Evolutionary conservation across 1,139 yeast genomes (phyloP).

Genomic region (Arxiozyma heterogenica): DNA sequence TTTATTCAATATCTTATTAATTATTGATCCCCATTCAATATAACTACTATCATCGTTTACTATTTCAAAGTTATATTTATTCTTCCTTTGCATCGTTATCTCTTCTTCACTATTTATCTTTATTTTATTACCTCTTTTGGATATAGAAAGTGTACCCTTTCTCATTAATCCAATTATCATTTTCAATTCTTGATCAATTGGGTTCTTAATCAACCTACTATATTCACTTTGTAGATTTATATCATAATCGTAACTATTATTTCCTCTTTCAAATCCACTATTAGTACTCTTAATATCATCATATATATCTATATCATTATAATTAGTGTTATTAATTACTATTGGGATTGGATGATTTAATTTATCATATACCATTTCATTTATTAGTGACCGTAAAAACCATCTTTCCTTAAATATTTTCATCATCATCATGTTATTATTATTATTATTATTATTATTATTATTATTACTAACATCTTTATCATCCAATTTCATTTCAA

Average conservation of each 20-base stretch:
- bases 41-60: neutral
- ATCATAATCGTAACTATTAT: no score
- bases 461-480: conserved; percentile 1
- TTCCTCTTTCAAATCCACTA: no score
- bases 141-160: neutral
- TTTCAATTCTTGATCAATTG: neutral
- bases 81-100: no score
- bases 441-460: neutral
- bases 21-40: neutral
- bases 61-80: neutral
- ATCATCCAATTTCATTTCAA: conserved; percentile 12
- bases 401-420: neutral
- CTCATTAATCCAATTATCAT: neutral
- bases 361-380: conserved; percentile 14
- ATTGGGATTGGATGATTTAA: neutral
- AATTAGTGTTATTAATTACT: neutral
- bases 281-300: neutral
- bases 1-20: neutral
- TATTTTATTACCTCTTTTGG: neutral
- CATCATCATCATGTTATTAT: neutral
- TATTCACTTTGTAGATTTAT: neutral
- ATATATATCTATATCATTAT: neutral
- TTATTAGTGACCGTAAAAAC: conserved; percentile 12
- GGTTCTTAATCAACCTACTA: neutral
- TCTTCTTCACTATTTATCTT: neutral